A percentile compares a stretch with the other conserved stretches of the same genome.
These are phyloP conservation scores for Neurospora sublineolata DNA, from an alignment of 495 filamentous ascomycete genomes.

Conservation along the genomic window DNA sequence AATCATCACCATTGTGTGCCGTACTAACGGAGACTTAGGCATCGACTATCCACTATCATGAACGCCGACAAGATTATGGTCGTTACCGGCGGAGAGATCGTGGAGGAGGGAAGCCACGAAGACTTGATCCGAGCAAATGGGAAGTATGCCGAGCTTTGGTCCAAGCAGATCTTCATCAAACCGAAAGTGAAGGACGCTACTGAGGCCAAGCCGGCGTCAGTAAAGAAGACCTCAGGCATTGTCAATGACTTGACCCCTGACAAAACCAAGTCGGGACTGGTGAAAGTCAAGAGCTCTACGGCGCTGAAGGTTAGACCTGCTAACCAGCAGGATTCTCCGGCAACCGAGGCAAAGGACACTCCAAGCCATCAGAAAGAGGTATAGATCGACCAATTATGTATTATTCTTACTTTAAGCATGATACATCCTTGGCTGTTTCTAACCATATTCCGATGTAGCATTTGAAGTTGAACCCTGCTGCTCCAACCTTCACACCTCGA, in stretches of 20 bases:
- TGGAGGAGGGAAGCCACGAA: constrained; percentile 54
- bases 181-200: constrained; percentile 31
- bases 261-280: constrained; percentile 22
- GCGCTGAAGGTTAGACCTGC: constrained; percentile 2
- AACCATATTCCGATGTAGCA: constrained; percentile 29
- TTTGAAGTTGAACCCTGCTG: constrained; percentile 42
- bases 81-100: constrained; percentile 50
- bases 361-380: constrained; percentile 35
- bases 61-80: constrained; percentile 58
- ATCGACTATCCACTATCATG: constrained; percentile 61
- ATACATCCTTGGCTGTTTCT: constrained; percentile 31
- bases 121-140: constrained; percentile 43
- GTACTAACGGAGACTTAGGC: constrained; percentile 25
- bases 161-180: constrained; percentile 45
- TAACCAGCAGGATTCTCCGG: neutral
- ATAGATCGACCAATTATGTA: constrained; percentile 32
- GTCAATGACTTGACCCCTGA: constrained; percentile 31
- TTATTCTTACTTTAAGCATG: constrained; percentile 18
- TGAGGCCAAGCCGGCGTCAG: constrained; percentile 4
- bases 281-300: constrained; percentile 20
- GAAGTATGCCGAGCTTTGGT: constrained; percentile 54
- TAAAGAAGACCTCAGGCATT: constrained; percentile 20
- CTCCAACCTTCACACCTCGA: constrained; percentile 43
- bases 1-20: neutral
- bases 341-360: constrained; percentile 17